Base-by-base conservation (phyloP, 2,329 filamentous ascomycete species). In the Metarhizium humberi region DNA sequence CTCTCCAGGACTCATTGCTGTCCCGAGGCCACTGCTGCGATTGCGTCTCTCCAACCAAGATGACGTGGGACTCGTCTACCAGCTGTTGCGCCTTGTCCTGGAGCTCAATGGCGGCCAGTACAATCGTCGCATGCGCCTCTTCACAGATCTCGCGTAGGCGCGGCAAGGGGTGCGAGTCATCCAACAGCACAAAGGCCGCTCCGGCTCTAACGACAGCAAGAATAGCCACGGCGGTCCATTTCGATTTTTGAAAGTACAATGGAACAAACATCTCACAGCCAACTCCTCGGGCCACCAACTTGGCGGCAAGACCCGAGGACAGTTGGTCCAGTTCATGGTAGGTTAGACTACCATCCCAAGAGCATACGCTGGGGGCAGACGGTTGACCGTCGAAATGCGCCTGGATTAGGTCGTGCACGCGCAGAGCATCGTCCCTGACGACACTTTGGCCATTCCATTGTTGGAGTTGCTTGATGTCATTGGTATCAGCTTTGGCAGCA, bases 201-300 rank as follows among this genome's bases (percentile, higher is more conserved):
- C 58, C 58, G 16, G 58, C 56, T n/a, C 54, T 58, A 3, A 42
- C 50, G 32, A 59, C 52, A 3, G 56, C 58, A 0, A 59, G 34
- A 2, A 56, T 36, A 5, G 58, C 53, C 1, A 59, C 56, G 13
- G 58, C 43, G 16, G 53, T 55, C 61, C 61, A 63, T n/a, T 48
- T 29, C 2, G 56, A 58, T 40, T 59, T 63, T 11, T 59, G 55
- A 10, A 62, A 63, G 51, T 56, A 59, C 13, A 43, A 18, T 3
- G 40, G 14, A 13, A 43, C 13, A 18, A 43, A 6, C n/a, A 18
- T 43, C n/a, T 43, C 40, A 14, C 14, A 18, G 1, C 40, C 40
- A 43, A 43, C n/a, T 14, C n/a, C 40, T 18, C 14, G 13, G 40
- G 14, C n/a, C 13, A 43, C 10, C 40, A 18, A 13, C 13, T 16